A percentile compares a stretch with the other conserved stretches of the same genome.
Conservation (phyloP, 1,284 basidiomycete species). For the Cryptococcus depauperatus region DNA sequence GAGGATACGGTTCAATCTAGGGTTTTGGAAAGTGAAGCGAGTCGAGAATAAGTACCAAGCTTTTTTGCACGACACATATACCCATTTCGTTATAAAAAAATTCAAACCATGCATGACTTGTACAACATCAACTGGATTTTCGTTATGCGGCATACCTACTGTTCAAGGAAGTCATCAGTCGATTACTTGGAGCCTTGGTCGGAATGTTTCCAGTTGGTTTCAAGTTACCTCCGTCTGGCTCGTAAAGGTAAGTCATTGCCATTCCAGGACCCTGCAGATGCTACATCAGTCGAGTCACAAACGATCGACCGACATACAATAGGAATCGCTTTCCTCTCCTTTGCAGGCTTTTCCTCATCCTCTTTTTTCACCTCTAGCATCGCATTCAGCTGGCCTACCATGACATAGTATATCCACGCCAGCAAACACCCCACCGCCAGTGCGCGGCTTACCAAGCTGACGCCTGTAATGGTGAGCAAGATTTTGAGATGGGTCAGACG, state of each 20-base stretch:
- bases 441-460: conserved; percentile 25
- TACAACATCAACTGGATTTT: neutral
- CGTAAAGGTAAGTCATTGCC: conserved; percentile 35
- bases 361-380: conserved; percentile 19
- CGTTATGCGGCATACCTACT: conserved; percentile 28
- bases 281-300: no score
- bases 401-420: conserved; percentile 26
- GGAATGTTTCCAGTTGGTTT: conserved; percentile 21
- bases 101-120: neutral
- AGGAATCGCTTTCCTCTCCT: conserved; percentile 22
- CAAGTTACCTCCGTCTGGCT: conserved; percentile 18
- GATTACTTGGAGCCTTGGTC: conserved; percentile 26
- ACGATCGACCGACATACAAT: conserved; percentile 13
- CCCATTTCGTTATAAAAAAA: neutral
- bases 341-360: conserved; percentile 19
- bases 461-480: conserved; percentile 21
- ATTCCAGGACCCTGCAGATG: conserved; percentile 29
- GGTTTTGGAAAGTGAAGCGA: neutral
- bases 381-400: conserved; percentile 22
- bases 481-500: conserved; percentile 27
- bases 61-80: neutral
- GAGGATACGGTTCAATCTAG: neutral
- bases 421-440: conserved; percentile 24
- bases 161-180: conserved; percentile 26
- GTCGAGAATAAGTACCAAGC: neutral